A percentile compares a stretch with the other conserved stretches of the same genome.
Conservation (phyloP, 768 basidiomycete species). For the Calocybe cyanea region DNA sequence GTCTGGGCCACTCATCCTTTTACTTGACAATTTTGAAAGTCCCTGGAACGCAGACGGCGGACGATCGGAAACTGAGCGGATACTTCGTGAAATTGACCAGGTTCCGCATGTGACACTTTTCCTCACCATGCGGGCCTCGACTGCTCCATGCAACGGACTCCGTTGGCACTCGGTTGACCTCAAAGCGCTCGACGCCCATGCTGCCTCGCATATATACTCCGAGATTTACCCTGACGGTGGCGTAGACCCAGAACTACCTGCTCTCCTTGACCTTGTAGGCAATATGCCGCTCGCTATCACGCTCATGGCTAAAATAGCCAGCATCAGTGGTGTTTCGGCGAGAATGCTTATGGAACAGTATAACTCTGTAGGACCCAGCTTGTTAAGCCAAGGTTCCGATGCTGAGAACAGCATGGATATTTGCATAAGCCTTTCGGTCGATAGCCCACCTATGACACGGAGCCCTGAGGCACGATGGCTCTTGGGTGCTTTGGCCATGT, state of each 20-base stretch:
- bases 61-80: not conserved
- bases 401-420: conserved; percentile 6
- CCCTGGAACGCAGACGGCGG: conserved; percentile 23
- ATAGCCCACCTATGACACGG: conserved; percentile 3
- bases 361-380: not conserved
- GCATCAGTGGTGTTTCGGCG: not conserved
- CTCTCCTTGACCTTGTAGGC: conserved; percentile 19
- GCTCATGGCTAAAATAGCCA: conserved; percentile 25
- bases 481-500: conserved; percentile 18
- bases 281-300: conserved; percentile 30
- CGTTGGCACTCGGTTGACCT: conserved; percentile 17
- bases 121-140: not conserved
- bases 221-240: conserved; percentile 17
- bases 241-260: conserved; percentile 18
- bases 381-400: conserved; percentile 8
- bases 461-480: conserved; percentile 4
- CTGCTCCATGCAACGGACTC: conserved; percentile 22
- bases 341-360: conserved; percentile 4
- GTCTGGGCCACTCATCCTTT: conserved; percentile 17
- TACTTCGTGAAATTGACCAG: not conserved
- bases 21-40: conserved; percentile 32
- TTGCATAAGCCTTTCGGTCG: conserved; percentile 8
- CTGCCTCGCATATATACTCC: conserved; percentile 21
- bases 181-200: conserved; percentile 13
- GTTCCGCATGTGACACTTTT: not conserved